These are phyloP conservation scores for Sporisorium iseilematis-ciliati DNA, from an alignment of 1,284 basidiomycete species.

Conservation along the genomic window DNA sequence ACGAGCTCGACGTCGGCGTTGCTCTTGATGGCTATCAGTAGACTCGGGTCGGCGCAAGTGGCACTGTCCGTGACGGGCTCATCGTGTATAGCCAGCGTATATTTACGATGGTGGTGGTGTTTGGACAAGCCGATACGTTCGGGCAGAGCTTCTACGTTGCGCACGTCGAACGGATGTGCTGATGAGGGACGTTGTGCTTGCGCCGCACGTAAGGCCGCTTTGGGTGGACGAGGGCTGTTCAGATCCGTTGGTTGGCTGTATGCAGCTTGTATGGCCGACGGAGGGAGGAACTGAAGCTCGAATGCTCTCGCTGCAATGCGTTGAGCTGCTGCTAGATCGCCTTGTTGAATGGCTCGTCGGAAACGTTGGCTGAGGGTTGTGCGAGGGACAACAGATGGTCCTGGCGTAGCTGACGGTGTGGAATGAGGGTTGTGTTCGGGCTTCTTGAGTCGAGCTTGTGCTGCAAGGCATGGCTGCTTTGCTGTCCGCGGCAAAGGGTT, in stretches of 20 bases:
- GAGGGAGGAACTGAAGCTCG: conserved; percentile 23
- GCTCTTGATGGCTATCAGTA: conserved; percentile 56
- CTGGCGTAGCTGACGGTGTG: conserved; percentile 6
- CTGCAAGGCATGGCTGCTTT: conserved; percentile 7
- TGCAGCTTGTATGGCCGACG: not conserved
- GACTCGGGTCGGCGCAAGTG: conserved; percentile 30
- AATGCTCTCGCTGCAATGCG: conserved; percentile 41
- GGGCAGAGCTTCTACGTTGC: conserved; percentile 30
- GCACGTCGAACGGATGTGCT: conserved; percentile 44
- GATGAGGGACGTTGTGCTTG: conserved; percentile 34
- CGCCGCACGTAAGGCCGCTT: conserved; percentile 37
- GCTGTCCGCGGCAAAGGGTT: conserved; percentile 10
- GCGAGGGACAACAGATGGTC: conserved; percentile 11
- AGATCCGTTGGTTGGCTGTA: not conserved
- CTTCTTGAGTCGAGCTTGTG: conserved; percentile 1
- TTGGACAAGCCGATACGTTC: conserved; percentile 12
- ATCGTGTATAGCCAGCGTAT: conserved; percentile 34
- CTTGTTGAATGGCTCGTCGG: conserved; percentile 49
- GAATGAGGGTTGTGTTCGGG: not conserved
- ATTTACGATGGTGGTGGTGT: conserved; percentile 39
- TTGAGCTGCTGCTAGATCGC: conserved; percentile 46
- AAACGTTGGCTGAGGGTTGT: conserved; percentile 58
- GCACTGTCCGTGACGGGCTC: conserved; percentile 8
- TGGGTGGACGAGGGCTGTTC: conserved; percentile 12
- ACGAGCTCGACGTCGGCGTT: conserved; percentile 55